phyloP scores from a whole-genome alignment of 2,329 filamentous ascomycete species.

The Penicillium sp. region DNA sequence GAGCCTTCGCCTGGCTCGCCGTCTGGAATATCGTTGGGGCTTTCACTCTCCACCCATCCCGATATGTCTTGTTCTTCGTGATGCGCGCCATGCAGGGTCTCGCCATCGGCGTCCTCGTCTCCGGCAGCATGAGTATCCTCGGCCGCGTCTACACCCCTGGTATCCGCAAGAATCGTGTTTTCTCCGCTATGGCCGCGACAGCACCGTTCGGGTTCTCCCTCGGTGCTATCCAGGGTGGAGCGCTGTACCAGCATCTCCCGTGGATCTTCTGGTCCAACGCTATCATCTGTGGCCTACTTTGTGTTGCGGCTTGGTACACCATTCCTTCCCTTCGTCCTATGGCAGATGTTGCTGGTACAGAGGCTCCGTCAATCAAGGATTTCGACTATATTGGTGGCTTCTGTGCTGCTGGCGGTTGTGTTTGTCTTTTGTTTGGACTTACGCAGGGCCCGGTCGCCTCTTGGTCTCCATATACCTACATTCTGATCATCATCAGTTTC shows the following conservation, averaged over 20 bases:
- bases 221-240: slow-evolving; percentile 47
- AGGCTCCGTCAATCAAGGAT: slow-evolving; percentile 32
- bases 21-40: slow-evolving; percentile 43
- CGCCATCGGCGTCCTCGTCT: slow-evolving; percentile 51
- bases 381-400: slow-evolving; percentile 46
- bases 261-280: slow-evolving; percentile 51
- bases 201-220: slow-evolving; percentile 49
- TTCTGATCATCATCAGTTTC: slow-evolving; percentile 50
- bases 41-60: slow-evolving; percentile 39
- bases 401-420: slow-evolving; percentile 51
- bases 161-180: slow-evolving; percentile 50
- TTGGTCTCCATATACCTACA: slow-evolving; percentile 53
- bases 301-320: slow-evolving; percentile 40
- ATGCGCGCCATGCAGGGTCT: slow-evolving; percentile 49
- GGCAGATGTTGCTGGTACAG: slow-evolving; percentile 30
- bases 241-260: slow-evolving; percentile 38
- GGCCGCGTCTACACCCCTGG: slow-evolving; percentile 50
- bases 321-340: slow-evolving; percentile 41
- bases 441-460: slow-evolving; percentile 54
- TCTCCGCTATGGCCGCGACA: slow-evolving; percentile 51
- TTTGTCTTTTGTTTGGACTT: slow-evolving; percentile 59
- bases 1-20: slow-evolving; percentile 46
- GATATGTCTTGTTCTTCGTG: slow-evolving; percentile 39
- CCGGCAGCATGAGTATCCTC: slow-evolving; percentile 52
- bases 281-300: slow-evolving; percentile 40